Evolutionary conservation across 371 early-diverging fungal species (phyloP), one percentile per base, ranked within the genome.

Genomic region (Saksenaea oblongispora): DNA sequence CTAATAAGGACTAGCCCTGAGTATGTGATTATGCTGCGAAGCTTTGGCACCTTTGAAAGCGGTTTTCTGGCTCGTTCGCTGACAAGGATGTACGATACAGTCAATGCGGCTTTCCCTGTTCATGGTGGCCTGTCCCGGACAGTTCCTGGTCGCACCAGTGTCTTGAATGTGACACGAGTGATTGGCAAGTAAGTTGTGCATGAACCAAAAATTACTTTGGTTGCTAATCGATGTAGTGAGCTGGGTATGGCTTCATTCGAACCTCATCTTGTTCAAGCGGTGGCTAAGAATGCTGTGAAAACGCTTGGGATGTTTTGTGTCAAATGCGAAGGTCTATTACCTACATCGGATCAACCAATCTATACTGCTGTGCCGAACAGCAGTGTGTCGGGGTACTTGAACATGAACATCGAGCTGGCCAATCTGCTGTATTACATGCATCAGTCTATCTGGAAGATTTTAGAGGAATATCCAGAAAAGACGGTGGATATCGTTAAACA

Each of bases 51-150:
- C 15, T 91, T 91, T 67, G 91, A 93, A 71, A 72, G 78, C 5
- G 90, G 87, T 0, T 91, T 89, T 72, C 71, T 89, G 31, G 67
- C 84, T 15, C 80, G 87, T 58, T 89, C 88, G 13, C 68, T 87
- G 1, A 81, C 87, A 31, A 76, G 90, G 17, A 70, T 88, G 65
- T 67, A 82, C 24, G 92, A 91, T 41, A 78, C 84, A 8, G 77
- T 90, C 35, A 87, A 86, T 58, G 56, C 73, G 2, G 79, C 84
- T 10, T 86, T 90, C 54, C 85, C 89, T 2, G 54, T 76, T 37
- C 61, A 70, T 58, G 69, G 73, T 53, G 69, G 68, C 10, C 41
- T 75, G 9, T 59, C 72, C 15, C 66, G 75, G 36, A 57, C 68
- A 5, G 70, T 74, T 1, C 80, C 82, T 7, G 65, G 71, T 28